Evolutionary conservation across 1,284 basidiomycete species (phyloP).

Genomic region (Ceratobasidium sp.): DNA sequence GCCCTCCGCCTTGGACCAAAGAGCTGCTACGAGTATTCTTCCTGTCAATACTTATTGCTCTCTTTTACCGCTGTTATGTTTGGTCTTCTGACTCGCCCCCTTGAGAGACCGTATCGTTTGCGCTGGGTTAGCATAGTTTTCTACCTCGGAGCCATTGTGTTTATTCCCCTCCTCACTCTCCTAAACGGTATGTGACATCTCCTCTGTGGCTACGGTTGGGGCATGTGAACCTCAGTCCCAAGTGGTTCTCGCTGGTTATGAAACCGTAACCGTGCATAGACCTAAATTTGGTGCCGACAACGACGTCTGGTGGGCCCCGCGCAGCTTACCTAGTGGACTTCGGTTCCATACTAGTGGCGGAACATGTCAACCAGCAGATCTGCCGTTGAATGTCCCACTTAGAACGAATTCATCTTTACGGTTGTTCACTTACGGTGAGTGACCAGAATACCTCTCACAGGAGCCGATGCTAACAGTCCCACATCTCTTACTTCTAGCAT

Average conservation of each 20-base stretch:
- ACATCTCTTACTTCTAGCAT: not conserved
- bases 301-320: not conserved
- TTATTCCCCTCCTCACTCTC: not conserved
- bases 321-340: not conserved
- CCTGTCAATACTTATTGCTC: not conserved
- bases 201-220: not conserved
- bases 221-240: not conserved
- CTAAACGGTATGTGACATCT: not conserved
- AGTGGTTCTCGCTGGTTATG: not conserved
- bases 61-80: not conserved
- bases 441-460: not conserved
- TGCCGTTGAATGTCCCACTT: not conserved
- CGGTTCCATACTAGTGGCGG: not conserved
- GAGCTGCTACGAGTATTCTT: too few relatives aligned
- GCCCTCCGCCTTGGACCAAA: not conserved
- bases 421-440: not conserved
- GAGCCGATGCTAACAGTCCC: not conserved
- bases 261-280: not conserved
- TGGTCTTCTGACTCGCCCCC: not conserved
- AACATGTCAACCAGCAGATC: not conserved
- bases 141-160: not conserved
- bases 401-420: not conserved
- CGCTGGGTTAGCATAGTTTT: not conserved
- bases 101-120: slow-evolving; percentile 1
- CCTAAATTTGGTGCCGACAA: not conserved